phyloP scores from a whole-genome alignment of 768 basidiomycete species.

The Saitozyma podzolica region DNA sequence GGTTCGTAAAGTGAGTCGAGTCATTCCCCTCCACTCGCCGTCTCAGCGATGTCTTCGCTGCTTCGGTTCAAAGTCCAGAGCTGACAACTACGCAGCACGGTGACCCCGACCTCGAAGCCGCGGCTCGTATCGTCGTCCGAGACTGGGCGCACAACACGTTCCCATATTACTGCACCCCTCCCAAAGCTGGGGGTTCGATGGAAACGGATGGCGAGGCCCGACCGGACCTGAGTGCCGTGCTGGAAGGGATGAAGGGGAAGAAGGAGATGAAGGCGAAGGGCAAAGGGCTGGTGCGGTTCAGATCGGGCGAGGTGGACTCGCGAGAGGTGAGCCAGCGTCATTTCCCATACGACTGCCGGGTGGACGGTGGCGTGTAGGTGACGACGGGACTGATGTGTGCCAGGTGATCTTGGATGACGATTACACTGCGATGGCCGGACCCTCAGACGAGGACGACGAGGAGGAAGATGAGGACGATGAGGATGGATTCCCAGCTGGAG shows the following conservation, averaged over 20 bases:
- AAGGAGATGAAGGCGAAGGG: constrained; percentile 67
- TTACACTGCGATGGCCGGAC: constrained; percentile 54
- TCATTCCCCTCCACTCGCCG: constrained; percentile 14
- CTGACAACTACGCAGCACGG: constrained; percentile 60
- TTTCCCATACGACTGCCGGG: neutral
- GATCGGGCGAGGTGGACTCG: constrained; percentile 53
- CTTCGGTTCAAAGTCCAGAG: too few relatives aligned
- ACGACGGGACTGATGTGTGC: constrained; percentile 14
- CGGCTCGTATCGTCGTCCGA: constrained; percentile 74
- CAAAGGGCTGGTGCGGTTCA: constrained; percentile 64
- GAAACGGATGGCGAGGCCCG: constrained; percentile 53
- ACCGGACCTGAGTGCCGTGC: constrained; percentile 57
- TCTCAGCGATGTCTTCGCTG: neutral
- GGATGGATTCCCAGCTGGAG: constrained; percentile 46
- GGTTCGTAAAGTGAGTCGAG: constrained; percentile 68
- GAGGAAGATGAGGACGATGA: constrained; percentile 53
- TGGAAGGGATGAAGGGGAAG: constrained; percentile 59
- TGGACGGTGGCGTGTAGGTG: constrained; percentile 18
- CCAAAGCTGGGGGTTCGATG: constrained; percentile 31
- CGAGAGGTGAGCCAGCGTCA: constrained; percentile 52
- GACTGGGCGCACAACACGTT: constrained; percentile 81
- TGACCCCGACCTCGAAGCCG: constrained; percentile 67
- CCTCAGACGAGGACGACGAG: constrained; percentile 48
- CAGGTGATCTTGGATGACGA: constrained; percentile 57
- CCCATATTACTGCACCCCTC: constrained; percentile 68